Conservation (phyloP, 305 asterid genomes). For the Lippia alba region DNA sequence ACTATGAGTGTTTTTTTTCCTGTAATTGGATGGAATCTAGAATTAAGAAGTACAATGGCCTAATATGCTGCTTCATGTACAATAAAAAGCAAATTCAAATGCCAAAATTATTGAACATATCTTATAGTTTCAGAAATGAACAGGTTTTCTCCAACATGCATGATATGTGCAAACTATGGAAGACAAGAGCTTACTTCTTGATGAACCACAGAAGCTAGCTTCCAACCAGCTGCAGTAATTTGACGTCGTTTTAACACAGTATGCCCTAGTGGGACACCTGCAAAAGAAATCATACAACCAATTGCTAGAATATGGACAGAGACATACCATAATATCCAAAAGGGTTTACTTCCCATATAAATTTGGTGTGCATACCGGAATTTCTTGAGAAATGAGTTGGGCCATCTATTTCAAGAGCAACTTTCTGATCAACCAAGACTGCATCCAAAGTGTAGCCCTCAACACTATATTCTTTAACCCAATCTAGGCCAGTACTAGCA, state of each 20-base stretch:
- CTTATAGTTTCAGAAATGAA: too few species aligned
- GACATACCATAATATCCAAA: background rate
- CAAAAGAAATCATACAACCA: constrained; percentile 27
- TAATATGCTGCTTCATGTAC: too few species aligned
- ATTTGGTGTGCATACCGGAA: constrained; percentile 53
- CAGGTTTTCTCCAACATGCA: background rate
- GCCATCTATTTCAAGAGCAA: constrained; percentile 93
- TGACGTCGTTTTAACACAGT: constrained; percentile 86
- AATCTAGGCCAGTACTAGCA: constrained; percentile 83
- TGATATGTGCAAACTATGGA: constrained; percentile 14
- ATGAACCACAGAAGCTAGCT: constrained; percentile 65
- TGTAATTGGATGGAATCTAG: too few species aligned
- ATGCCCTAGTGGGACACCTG: constrained; percentile 86
- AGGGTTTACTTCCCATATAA: background rate
- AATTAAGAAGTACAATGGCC: too few species aligned
- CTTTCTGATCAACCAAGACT: constrained; percentile 67
- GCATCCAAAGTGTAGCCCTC: constrained; percentile 92
- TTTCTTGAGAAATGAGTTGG: constrained; percentile 97
- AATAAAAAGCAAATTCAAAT: too few species aligned
- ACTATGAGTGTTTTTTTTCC: too few species aligned
- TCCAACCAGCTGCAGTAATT: constrained; percentile 90
- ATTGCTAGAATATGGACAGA: background rate
- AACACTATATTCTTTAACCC: constrained; percentile 77
- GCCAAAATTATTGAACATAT: too few species aligned
- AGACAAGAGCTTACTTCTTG: constrained; percentile 65